phyloP scores from a whole-genome alignment of 331 rosid species.

The Spiraea crenata region DNA sequence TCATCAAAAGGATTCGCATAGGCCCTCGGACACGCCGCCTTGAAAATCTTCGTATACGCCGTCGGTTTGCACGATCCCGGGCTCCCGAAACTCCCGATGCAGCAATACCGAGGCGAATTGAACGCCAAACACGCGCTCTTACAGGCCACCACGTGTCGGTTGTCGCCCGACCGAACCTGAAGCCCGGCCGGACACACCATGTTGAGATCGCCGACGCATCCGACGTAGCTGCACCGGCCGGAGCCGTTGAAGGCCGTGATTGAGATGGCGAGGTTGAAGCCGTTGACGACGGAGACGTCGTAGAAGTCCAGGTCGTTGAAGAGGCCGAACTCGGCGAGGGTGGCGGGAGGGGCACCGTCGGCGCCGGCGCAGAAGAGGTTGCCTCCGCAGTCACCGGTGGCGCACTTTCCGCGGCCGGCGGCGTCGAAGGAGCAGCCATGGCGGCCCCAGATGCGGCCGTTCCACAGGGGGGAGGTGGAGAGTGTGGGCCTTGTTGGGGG shows the following conservation, averaged over 20 bases:
- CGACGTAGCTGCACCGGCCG: conserved; percentile 79
- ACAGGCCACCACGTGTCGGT: conserved; percentile 72
- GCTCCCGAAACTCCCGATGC: conserved; percentile 75
- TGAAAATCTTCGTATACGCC: conserved; percentile 75
- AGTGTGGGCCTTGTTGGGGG: conserved; percentile 47
- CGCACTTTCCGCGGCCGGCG: conserved; percentile 71
- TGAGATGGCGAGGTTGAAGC: conserved; percentile 80
- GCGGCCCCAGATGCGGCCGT: conserved; percentile 98
- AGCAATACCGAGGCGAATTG: conserved; percentile 79
- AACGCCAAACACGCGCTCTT: conserved; percentile 87
- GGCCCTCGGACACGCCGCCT: conserved; percentile 86
- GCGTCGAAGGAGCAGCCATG: conserved; percentile 85
- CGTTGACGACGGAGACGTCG: conserved; percentile 90
- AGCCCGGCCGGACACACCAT: conserved; percentile 86
- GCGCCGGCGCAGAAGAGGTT: conserved; percentile 78
- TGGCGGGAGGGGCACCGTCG: conserved; percentile 85
- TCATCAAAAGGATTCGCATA: conserved; percentile 92
- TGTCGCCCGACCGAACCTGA: conserved; percentile 67
- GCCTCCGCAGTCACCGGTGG: conserved; percentile 95
- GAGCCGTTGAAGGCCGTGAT: conserved; percentile 66
- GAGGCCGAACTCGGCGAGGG: conserved; percentile 78
- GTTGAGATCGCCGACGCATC: conserved; percentile 87
- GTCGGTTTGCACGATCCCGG: conserved; percentile 90
- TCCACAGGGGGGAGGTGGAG: conserved; percentile 84
- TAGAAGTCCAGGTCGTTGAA: conserved; percentile 85